phyloP scores from a whole-genome alignment of 129 eudicot species.

The Helichrysum umbraculigerum region DNA sequence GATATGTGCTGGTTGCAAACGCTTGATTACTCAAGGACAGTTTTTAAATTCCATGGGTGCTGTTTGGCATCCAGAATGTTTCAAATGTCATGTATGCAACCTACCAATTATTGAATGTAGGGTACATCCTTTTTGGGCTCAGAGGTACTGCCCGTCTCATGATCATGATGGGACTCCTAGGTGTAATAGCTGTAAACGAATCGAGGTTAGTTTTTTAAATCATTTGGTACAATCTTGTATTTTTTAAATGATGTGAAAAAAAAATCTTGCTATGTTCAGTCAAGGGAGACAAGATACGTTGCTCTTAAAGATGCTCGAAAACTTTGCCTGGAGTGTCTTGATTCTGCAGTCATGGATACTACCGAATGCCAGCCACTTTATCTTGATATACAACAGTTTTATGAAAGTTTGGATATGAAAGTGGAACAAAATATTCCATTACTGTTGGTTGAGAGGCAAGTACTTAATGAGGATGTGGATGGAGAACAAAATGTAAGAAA shows the following conservation, averaged over 20 bases:
- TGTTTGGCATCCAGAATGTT: constrained; percentile 92
- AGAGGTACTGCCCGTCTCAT: constrained; percentile 70
- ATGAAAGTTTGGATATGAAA: constrained; percentile 66
- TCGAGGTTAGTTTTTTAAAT: constrained; percentile 59
- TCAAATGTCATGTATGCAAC: constrained; percentile 74
- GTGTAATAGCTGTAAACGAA: constrained; percentile 86
- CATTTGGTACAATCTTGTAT: background rate
- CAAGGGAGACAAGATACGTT: constrained; percentile 57
- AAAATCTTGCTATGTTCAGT: constrained; percentile 35
- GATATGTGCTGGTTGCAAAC: constrained; percentile 83
- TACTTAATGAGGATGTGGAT: constrained; percentile 77
- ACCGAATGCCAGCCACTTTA: constrained; percentile 76
- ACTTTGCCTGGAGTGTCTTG: constrained; percentile 79
- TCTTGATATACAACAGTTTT: constrained; percentile 67
- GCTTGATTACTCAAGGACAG: constrained; percentile 68
- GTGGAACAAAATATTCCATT: constrained; percentile 79
- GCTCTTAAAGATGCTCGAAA: constrained; percentile 81
- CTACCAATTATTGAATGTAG: constrained; percentile 74
- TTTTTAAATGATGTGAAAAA: background rate
- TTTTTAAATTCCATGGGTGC: constrained; percentile 78
- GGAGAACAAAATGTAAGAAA: constrained; percentile 72
- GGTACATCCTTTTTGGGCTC: constrained; percentile 90
- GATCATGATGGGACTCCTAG: constrained; percentile 84
- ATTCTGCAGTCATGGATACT: constrained; percentile 79
- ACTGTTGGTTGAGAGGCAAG: constrained; percentile 88